Base-by-base conservation (phyloP, 2,329 filamentous ascomycete species). In the Diplocarpon mali region DNA sequence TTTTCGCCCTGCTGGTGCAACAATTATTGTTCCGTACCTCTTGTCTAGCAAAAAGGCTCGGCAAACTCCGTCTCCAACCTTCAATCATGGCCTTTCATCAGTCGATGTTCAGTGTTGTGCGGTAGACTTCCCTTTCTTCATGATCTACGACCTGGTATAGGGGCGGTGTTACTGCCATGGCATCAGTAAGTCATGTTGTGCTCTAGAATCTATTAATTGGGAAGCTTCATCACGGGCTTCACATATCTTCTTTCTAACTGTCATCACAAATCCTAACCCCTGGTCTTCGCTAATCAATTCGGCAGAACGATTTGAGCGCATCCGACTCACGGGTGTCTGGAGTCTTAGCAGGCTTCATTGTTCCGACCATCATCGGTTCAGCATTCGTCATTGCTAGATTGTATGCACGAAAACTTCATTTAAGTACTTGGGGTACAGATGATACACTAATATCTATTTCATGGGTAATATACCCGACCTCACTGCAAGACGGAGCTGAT, bases 301-400 rank as follows among this genome's bases (percentile, higher is more conserved):
- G 12, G 12, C 14, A 40, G 43, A 40, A 40, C 24, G 24, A 30
- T 32, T 24, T 16, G 13, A 31, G 30, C 8, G 9, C 30, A 20
- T 36, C 31, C 29, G 44, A 51, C 31, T 42, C 44, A 9, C 36
- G 50, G 32, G 50, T 45, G 6, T 27, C 46, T 7, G 27, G 35
- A 17, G 36, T 51, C 3, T 24, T 53, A 17, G 43, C 44, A 10
- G 48, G 52, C 10, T 44, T 28, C 3, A 49, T 54, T n/a, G 24
- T 47, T 14, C 50, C 52, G 13, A 40, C 38, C 9, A 11, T 49
- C 7, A 36, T 51, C n/a, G 40, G 38, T 11, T 47, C 52, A 11
- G 35, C 51, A 13, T 54, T 54, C 20, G 46, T 53, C 6, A 1
- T 51, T 30, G 48, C 48, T 2, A 45, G 51, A 20, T 17, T 53